phyloP scores from a whole-genome alignment of 2,329 filamentous ascomycete species.

The Phaeoacremonium minimum region DNA sequence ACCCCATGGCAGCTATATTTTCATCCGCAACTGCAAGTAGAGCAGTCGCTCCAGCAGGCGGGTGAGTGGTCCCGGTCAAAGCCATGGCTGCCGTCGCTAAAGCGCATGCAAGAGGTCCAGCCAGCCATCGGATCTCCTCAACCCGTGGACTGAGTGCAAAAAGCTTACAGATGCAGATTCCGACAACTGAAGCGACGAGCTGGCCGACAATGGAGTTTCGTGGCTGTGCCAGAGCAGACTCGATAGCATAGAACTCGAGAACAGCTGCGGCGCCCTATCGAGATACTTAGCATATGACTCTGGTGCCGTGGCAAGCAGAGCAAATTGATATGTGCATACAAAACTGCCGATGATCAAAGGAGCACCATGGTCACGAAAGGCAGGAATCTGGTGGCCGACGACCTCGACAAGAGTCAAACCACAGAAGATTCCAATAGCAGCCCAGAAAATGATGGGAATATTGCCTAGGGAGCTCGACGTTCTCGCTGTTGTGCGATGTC shows the following conservation, averaged over 20 bases:
- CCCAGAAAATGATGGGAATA: slow-evolving; percentile 55
- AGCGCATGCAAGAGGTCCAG: slow-evolving; percentile 61
- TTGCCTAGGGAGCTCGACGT: slow-evolving; percentile 43
- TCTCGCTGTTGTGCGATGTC: slow-evolving; percentile 51
- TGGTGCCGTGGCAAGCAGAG: slow-evolving; percentile 4
- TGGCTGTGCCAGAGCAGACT: slow-evolving; percentile 69
- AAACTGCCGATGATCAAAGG: slow-evolving; percentile 68
- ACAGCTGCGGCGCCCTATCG: slow-evolving; percentile 70
- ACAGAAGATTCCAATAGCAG: slow-evolving; percentile 60
- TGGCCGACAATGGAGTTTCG: slow-evolving; percentile 68
- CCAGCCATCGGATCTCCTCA: slow-evolving; percentile 56
- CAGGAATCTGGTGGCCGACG: slow-evolving; percentile 48
- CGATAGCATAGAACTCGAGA: slow-evolving; percentile 68
- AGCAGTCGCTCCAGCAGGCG: slow-evolving; percentile 71
- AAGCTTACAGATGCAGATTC: slow-evolving; percentile 60
- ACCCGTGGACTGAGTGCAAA: slow-evolving; percentile 48
- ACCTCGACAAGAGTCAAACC: slow-evolving; percentile 56
- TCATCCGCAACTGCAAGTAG: slow-evolving; percentile 61
- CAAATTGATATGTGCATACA: slow-evolving; percentile 36
- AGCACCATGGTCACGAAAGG: slow-evolving; percentile 45
- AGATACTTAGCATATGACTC: slow-evolving; percentile 5
- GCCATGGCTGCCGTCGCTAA: slow-evolving; percentile 61
- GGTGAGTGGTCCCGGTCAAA: slow-evolving; percentile 68
- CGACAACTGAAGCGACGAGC: slow-evolving; percentile 55
- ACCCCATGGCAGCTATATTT: slow-evolving; percentile 53